A percentile compares a stretch with the other conserved stretches of the same genome.
These are phyloP conservation scores for Ziziphus jujuba DNA, from an alignment of 306 rosid species.

Conservation along the genomic window DNA sequence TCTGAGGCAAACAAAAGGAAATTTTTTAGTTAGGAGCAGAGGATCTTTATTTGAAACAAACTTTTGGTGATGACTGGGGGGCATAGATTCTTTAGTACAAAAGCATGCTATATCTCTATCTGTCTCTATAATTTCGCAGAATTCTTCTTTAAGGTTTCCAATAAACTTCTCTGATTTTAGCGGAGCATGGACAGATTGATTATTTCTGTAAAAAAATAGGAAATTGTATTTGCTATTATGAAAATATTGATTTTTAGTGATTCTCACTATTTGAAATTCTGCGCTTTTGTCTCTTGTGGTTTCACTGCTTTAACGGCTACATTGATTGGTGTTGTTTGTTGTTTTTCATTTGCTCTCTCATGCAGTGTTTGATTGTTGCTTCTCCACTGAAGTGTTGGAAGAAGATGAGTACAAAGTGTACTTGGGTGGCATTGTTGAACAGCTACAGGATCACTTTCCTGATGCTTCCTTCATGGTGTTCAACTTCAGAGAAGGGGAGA, in stretches of 20 bases:
- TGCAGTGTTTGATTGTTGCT: constrained; percentile 96
- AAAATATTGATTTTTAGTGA: background rate
- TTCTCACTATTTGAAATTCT: background rate
- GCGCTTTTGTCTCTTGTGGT: constrained; percentile 9
- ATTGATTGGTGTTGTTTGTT: background rate
- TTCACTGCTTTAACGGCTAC: background rate
- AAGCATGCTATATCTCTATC: too few relatives aligned
- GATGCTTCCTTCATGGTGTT: constrained; percentile 98
- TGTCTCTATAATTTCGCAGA: too few relatives aligned
- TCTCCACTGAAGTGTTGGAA: constrained; percentile 83
- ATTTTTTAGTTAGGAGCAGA: too few relatives aligned
- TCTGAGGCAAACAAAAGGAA: too few relatives aligned
- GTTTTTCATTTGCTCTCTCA: background rate
- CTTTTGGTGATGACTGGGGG: too few relatives aligned
- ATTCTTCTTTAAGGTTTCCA: too few relatives aligned
- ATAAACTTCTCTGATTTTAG: too few relatives aligned
- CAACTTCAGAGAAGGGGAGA: constrained; percentile 91
- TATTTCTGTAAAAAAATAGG: too few relatives aligned
- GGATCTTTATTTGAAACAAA: too few relatives aligned
- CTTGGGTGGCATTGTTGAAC: constrained; percentile 85
- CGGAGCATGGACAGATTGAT: too few relatives aligned
- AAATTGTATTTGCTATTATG: too few relatives aligned
- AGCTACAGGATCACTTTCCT: constrained; percentile 85
- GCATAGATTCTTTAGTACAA: too few relatives aligned
- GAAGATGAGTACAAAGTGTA: constrained; percentile 85